phyloP scores from a whole-genome alignment of 371 early-diverging fungal genomes.

The Mortierella sp. region DNA sequence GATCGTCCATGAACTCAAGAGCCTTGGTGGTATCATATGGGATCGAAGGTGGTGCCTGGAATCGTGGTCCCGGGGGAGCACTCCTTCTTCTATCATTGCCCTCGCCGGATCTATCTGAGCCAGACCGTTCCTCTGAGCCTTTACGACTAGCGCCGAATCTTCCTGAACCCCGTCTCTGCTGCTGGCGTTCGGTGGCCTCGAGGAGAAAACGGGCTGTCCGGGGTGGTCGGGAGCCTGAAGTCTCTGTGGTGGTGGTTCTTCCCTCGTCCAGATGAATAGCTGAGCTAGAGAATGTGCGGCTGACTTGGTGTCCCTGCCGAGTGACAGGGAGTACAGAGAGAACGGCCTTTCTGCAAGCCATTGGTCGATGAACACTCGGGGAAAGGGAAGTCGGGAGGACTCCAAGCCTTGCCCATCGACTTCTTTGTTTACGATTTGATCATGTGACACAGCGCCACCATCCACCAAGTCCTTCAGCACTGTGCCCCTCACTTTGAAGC shows the following conservation, averaged over 20 bases:
- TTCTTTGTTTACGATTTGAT: too few relatives aligned
- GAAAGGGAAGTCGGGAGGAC: neutral
- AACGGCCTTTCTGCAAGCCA: conserved; percentile 22
- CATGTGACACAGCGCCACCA: too few relatives aligned
- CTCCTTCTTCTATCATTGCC: neutral
- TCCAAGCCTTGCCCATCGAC: too few relatives aligned
- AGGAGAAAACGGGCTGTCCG: conserved; percentile 28
- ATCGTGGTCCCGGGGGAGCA: conserved; percentile 15
- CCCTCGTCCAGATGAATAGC: conserved; percentile 14
- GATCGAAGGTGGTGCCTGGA: conserved; percentile 25
- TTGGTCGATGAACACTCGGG: conserved; percentile 3
- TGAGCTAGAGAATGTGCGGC: conserved; percentile 16
- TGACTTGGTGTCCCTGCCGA: conserved; percentile 13
- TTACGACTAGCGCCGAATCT: neutral
- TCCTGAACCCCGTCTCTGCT: neutral
- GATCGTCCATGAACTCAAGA: conserved; percentile 31
- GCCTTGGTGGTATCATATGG: conserved; percentile 35
- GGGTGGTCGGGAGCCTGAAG: conserved; percentile 13
- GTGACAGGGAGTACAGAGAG: conserved; percentile 7
- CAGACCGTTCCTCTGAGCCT: neutral
- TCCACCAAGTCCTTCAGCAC: too few relatives aligned
- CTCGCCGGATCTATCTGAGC: neutral
- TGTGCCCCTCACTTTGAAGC: too few relatives aligned
- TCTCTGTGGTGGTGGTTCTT: neutral
- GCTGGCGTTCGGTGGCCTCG: conserved; percentile 24